These are phyloP conservation scores for Colletotrichum spinosum DNA, from an alignment of 2,329 filamentous ascomycete species.

Conservation along the genomic window DNA sequence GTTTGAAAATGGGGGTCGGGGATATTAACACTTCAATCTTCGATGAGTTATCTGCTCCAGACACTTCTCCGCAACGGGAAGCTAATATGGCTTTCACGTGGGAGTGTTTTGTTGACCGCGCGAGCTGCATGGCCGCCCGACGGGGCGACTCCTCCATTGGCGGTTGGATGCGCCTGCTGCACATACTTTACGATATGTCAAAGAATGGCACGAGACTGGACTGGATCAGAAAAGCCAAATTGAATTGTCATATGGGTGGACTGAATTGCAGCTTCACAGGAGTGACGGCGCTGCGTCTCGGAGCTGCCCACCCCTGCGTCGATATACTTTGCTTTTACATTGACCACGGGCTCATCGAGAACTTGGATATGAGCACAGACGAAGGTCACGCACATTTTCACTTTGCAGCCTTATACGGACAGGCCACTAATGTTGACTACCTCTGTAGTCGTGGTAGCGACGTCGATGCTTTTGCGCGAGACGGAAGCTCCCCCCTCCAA, in stretches of 20 bases:
- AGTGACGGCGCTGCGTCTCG: neutral
- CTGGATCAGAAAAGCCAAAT: neutral
- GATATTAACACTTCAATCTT: neutral
- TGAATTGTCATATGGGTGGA: neutral
- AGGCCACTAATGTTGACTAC: rapidly evolving
- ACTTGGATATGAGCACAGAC: neutral
- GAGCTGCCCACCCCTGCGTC: rapidly evolving
- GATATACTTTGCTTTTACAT: neutral
- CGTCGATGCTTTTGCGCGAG: neutral
- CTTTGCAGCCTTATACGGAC: neutral
- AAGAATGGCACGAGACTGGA: neutral
- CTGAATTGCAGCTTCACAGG: neutral
- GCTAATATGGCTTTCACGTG: neutral
- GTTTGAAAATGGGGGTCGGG: rapidly evolving
- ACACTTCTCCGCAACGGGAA: neutral
- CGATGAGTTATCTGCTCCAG: neutral
- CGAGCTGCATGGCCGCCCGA: neutral
- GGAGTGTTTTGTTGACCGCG: neutral
- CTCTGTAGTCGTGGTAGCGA: neutral
- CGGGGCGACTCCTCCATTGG: too few species aligned
- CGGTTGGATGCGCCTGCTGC: neutral
- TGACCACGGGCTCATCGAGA: neutral
- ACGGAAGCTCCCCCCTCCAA: conserved; percentile 7
- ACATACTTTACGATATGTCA: neutral
- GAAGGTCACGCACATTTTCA: neutral